A percentile compares a stretch with the other conserved stretches of the same genome.
These are phyloP conservation scores for Pichia norvegensis DNA, from an alignment of 1,139 yeast genomes.

Conservation along the genomic window DNA sequence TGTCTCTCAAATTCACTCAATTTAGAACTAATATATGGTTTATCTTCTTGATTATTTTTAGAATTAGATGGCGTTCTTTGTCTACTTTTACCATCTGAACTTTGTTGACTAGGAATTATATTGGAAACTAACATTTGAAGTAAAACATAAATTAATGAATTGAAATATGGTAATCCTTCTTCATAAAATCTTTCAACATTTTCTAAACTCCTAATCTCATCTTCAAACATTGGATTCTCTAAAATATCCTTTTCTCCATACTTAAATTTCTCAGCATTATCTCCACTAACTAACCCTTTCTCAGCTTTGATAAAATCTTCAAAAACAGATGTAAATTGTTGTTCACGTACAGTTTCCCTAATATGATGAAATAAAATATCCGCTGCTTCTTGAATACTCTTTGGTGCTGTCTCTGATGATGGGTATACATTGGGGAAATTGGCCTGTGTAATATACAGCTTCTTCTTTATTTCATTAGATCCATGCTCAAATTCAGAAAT, in stretches of 20 bases:
- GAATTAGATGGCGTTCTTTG: slow-evolving; percentile 12
- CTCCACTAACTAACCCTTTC: slow-evolving; percentile 34
- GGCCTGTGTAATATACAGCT: slow-evolving; percentile 72
- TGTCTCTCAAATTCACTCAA: slow-evolving; percentile 25
- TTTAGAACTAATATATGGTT: slow-evolving; percentile 13
- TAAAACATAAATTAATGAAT: slow-evolving; percentile 56
- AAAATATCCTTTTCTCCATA: slow-evolving; percentile 19
- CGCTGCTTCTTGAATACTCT: slow-evolving; percentile 73
- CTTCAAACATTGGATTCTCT: slow-evolving; percentile 30
- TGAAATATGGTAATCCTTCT: slow-evolving; percentile 44
- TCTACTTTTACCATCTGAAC: slow-evolving; percentile 12
- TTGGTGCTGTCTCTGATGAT: slow-evolving; percentile 42
- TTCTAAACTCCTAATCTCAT: slow-evolving; percentile 39
- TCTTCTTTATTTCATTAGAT: slow-evolving; percentile 60
- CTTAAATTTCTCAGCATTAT: not conserved
- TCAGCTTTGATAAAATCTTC: slow-evolving; percentile 62
- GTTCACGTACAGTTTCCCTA: slow-evolving; percentile 54
- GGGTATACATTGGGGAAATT: slow-evolving; percentile 79
- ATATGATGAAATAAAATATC: slow-evolving; percentile 54
- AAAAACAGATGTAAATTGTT: slow-evolving; percentile 35
- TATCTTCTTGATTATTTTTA: slow-evolving; percentile 3
- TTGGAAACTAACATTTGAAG: slow-evolving; percentile 54
- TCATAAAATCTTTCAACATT: slow-evolving; percentile 58
- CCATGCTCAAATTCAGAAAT: slow-evolving; percentile 28
- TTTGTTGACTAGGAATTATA: slow-evolving; percentile 21